Evolutionary conservation across 257 asterid species (phyloP).

Genomic region (Buddleja alternifolia): DNA sequence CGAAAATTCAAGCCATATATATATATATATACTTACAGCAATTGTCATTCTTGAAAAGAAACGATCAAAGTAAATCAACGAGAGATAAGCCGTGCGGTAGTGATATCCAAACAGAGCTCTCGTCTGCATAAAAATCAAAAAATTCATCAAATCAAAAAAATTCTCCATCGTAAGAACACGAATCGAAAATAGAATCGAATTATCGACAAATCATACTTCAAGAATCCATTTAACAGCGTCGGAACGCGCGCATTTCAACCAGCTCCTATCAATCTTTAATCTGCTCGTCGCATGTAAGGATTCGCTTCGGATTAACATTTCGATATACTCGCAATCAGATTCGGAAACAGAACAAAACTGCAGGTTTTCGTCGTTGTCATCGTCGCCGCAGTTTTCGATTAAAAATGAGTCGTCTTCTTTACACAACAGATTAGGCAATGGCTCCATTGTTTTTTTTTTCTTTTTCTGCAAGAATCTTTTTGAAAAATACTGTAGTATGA

Average conservation of each 20-base stretch:
- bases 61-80: constrained; percentile 47
- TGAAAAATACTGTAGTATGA: not conserved
- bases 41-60: constrained; percentile 35
- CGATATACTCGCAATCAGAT: constrained; percentile 37
- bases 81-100: constrained; percentile 46
- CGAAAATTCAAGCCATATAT: not conserved
- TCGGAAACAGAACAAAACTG: constrained; percentile 28
- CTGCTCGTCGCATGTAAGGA: constrained; percentile 9
- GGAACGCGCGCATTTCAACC: constrained; percentile 37
- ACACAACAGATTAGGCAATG: constrained; percentile 41
- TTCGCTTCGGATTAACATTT: constrained; percentile 32
- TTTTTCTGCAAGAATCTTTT: not conserved
- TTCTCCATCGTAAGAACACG: not conserved
- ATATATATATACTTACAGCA: constrained; percentile 34
- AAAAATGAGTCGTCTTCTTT: constrained; percentile 40
- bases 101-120: constrained; percentile 46
- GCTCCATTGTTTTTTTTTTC: constrained; percentile 23
- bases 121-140: constrained; percentile 30
- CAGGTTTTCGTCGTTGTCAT: constrained; percentile 17
- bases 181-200: too few species aligned
- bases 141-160: not conserved
- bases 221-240: constrained; percentile 57
- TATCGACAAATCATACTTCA: constrained; percentile 26
- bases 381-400: not conserved
- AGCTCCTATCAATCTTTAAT: constrained; percentile 14